phyloP scores from a whole-genome alignment of 192 early-diverging fungal species.

The Mortierella claussenii region DNA sequence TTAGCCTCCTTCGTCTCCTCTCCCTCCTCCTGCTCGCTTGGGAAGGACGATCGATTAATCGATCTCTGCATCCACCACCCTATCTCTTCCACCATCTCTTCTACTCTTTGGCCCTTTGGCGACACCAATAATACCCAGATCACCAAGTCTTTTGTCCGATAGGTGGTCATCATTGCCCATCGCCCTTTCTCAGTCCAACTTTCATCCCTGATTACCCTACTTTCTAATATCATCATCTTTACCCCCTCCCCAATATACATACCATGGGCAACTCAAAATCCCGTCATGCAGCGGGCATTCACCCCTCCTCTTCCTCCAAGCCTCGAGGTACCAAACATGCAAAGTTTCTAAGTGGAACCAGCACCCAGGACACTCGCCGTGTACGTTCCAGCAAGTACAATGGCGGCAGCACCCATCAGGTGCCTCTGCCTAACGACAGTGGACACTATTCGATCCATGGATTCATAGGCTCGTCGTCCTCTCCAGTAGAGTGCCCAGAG shows the following conservation, averaged over 20 bases:
- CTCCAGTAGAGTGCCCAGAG: constrained; percentile 14
- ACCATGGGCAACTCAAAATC: constrained; percentile 51
- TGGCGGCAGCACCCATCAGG: constrained; percentile 4
- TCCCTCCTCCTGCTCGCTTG: too few relatives aligned
- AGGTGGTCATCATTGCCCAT: too few relatives aligned
- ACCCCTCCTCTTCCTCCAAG: too few relatives aligned
- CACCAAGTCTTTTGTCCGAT: too few relatives aligned
- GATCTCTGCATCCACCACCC: too few relatives aligned
- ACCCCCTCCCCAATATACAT: neutral
- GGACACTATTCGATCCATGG: constrained; percentile 51
- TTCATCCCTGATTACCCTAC: neutral
- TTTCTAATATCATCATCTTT: neutral
- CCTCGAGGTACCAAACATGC: constrained; percentile 20
- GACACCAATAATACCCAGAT: too few relatives aligned
- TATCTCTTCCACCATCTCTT: too few relatives aligned
- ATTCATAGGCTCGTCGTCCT: constrained; percentile 12
- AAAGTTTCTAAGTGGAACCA: constrained; percentile 14
- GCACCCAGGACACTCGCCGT: constrained; percentile 3
- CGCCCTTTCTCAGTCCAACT: too few relatives aligned
- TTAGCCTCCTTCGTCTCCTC: too few relatives aligned
- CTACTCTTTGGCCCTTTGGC: too few relatives aligned
- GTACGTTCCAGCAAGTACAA: neutral
- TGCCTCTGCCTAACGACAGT: constrained; percentile 33
- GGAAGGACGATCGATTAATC: too few relatives aligned
- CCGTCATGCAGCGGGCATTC: constrained; percentile 23